A percentile compares a stretch with the other conserved stretches of the same genome.
These are phyloP conservation scores for Tremella yokohamensis DNA, from an alignment of 768 basidiomycete genomes.

Conservation along the genomic window DNA sequence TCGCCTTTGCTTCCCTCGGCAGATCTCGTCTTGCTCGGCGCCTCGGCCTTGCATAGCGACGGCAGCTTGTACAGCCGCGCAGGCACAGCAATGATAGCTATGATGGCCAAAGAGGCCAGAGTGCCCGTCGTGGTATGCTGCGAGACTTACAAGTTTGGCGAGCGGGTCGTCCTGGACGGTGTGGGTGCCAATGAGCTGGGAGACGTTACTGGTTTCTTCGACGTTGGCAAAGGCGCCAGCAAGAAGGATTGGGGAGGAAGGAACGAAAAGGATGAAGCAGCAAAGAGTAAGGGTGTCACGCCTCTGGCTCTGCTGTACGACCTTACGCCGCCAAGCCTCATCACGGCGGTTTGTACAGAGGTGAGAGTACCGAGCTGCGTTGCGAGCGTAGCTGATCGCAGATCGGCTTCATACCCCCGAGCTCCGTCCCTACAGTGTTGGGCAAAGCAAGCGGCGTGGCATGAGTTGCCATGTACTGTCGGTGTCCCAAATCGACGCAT, in stretches of 20 bases:
- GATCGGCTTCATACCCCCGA: slow-evolving; percentile 85
- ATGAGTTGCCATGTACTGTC: slow-evolving; percentile 12
- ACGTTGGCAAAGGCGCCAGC: slow-evolving; percentile 15
- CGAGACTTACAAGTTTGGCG: slow-evolving; percentile 97
- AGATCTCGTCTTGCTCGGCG: slow-evolving; percentile 81
- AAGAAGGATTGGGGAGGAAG: background rate
- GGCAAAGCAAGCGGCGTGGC: slow-evolving; percentile 39
- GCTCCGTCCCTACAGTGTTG: slow-evolving; percentile 61
- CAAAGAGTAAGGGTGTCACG: slow-evolving; percentile 55
- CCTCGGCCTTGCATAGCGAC: slow-evolving; percentile 90
- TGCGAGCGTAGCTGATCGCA: slow-evolving; percentile 3
- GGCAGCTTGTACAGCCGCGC: slow-evolving; percentile 90
- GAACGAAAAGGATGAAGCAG: background rate
- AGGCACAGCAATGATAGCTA: slow-evolving; percentile 91
- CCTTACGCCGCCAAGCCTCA: slow-evolving; percentile 82
- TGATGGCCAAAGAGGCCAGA: slow-evolving; percentile 84
- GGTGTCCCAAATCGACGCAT: background rate
- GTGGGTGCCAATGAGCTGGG: slow-evolving; percentile 96
- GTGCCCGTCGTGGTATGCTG: slow-evolving; percentile 95
- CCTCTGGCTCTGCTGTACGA: slow-evolving; percentile 87
- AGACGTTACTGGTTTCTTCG: slow-evolving; percentile 46
- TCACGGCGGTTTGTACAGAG: slow-evolving; percentile 95
- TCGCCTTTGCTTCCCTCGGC: slow-evolving; percentile 64
- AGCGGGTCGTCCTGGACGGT: slow-evolving; percentile 84
- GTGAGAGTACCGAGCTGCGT: slow-evolving; percentile 46